Evolutionary conservation across 2,329 filamentous ascomycete species (phyloP).

Genomic region (Emydomyces testavorans): DNA sequence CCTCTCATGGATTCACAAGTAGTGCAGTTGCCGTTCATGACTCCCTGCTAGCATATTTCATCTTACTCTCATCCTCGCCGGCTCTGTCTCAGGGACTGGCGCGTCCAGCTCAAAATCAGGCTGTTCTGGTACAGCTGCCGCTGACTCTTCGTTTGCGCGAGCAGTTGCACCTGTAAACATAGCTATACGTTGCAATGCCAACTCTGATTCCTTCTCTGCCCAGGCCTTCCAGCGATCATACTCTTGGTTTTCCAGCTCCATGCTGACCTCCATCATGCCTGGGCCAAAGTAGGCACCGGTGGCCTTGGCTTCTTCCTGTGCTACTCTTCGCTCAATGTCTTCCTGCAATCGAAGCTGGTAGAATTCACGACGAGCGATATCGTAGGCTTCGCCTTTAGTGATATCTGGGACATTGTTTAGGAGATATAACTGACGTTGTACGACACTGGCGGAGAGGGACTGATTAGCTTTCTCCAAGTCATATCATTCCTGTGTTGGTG

Average conservation of each 20-base stretch:
- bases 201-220: conserved; percentile 48
- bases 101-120: not conserved
- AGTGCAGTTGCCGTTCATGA: not conserved
- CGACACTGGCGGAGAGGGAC: conserved; percentile 50
- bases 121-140: not conserved
- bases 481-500: not conserved
- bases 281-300: conserved; percentile 85
- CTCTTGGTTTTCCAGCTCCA: conserved; percentile 66
- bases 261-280: conserved; percentile 60
- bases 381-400: conserved; percentile 62
- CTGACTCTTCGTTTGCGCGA: not conserved
- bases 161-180: conserved; percentile 26
- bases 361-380: conserved; percentile 77
- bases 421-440: conserved; percentile 82
- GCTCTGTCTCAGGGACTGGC: not conserved
- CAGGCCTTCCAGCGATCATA: conserved; percentile 80
- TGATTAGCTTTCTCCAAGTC: not conserved
- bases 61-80: not conserved
- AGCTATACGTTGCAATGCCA: conserved; percentile 39
- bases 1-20: not conserved
- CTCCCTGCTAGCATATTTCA: not conserved
- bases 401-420: conserved; percentile 53
- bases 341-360: conserved; percentile 72
- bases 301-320: conserved; percentile 73
- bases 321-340: conserved; percentile 70